Percentiles rank a stretch among this genome's conserved stretches.
Evolutionary conservation across 2,329 filamentous ascomycete species (phyloP).

Genomic region (Alternaria arbusti): DNA sequence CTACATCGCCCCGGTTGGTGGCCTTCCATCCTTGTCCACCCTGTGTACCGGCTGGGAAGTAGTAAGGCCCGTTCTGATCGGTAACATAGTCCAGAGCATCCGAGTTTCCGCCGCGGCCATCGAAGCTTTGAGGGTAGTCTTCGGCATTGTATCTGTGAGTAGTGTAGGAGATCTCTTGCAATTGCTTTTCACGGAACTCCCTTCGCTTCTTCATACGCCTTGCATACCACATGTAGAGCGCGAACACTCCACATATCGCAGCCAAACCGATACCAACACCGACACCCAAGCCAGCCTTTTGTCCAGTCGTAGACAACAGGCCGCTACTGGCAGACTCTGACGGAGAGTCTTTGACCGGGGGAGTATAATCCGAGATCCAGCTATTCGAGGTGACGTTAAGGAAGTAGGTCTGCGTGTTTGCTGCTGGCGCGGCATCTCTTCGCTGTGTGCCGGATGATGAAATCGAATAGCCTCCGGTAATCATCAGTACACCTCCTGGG

Average conservation of each 20-base stretch:
- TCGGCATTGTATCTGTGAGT: slow-evolving; percentile 54
- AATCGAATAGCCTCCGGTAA: slow-evolving; percentile 65
- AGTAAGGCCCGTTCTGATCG: slow-evolving; percentile 35
- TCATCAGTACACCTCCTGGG: slow-evolving; percentile 66
- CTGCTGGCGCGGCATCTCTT: slow-evolving; percentile 41
- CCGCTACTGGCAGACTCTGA: slow-evolving; percentile 30
- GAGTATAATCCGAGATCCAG: slow-evolving; percentile 65
- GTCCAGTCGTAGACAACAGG: slow-evolving; percentile 50
- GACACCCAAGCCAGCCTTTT: slow-evolving; percentile 54
- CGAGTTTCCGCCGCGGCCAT: slow-evolving; percentile 49
- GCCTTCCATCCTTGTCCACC: slow-evolving; percentile 43
- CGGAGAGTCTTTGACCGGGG: slow-evolving; percentile 45
- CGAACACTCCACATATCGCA: slow-evolving; percentile 50
- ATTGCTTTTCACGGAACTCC: slow-evolving; percentile 59
- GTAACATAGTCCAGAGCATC: slow-evolving; percentile 45
- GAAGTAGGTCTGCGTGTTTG: slow-evolving; percentile 60
- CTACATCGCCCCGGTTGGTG: slow-evolving; percentile 44
- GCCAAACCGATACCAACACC: slow-evolving; percentile 55
- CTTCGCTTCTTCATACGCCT: slow-evolving; percentile 50
- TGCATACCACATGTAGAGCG: slow-evolving; percentile 57
- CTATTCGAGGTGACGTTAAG: slow-evolving; percentile 67
- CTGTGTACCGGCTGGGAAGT: slow-evolving; percentile 29
- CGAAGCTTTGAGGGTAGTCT: slow-evolving; percentile 46
- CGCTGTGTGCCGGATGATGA: slow-evolving; percentile 43
- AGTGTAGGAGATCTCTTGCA: slow-evolving; percentile 59